phyloP scores from a whole-genome alignment of 208 protist species.

The Trichomonas tenax region DNA sequence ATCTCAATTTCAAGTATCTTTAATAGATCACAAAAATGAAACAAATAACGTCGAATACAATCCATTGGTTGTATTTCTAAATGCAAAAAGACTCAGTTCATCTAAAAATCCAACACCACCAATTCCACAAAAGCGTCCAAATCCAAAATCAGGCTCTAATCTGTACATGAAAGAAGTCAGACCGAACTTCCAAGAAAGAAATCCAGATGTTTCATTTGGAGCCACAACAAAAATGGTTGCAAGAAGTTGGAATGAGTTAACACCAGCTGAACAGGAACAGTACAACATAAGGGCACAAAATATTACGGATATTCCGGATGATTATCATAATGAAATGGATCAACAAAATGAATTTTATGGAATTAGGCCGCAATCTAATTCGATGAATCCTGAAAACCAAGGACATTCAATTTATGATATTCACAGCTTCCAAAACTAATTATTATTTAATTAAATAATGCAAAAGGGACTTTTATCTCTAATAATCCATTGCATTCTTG shows the following conservation, averaged over 20 bases:
- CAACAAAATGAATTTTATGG: not conserved
- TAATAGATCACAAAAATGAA: slow-evolving; percentile 1
- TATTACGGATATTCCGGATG: not conserved
- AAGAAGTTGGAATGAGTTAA: not conserved
- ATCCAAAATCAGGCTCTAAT: not conserved
- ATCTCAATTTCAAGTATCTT: not conserved
- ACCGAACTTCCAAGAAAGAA: not conserved
- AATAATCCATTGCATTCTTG: too few relatives aligned
- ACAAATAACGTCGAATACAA: not conserved
- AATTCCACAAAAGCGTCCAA: not conserved
- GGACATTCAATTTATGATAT: not conserved
- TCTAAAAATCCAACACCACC: not conserved
- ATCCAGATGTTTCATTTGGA: not conserved
- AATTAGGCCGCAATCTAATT: not conserved
- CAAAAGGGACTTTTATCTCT: too few relatives aligned
- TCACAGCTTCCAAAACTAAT: not conserved
- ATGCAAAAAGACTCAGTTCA: not conserved
- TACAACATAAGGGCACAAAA: not conserved
- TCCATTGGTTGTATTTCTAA: not conserved
- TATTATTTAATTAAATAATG: too few relatives aligned
- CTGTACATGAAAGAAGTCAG: not conserved
- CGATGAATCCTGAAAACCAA: not conserved
- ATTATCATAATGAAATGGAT: not conserved
- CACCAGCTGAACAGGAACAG: not conserved
- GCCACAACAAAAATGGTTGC: not conserved